A percentile compares a stretch with the other conserved stretches of the same genome.
Conservation (phyloP, 2,329 filamentous ascomycete genomes). For the Stenocarpella maydis region DNA sequence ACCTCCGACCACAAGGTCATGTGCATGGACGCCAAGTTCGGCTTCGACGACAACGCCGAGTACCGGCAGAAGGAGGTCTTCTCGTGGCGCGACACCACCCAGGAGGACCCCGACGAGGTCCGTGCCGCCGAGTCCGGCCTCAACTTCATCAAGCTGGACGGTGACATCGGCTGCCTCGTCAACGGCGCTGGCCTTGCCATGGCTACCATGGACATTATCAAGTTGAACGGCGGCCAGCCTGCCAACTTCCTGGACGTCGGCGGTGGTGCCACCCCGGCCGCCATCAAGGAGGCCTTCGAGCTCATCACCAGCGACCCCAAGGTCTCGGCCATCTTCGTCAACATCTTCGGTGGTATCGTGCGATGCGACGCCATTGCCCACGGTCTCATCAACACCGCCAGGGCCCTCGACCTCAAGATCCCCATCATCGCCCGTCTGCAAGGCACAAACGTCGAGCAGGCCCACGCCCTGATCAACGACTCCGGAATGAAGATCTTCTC, state of each 20-base stretch:
- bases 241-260: slow-evolving; percentile 99
- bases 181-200: slow-evolving; percentile 99
- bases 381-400: slow-evolving; percentile 92
- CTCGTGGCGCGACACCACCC: slow-evolving; percentile 88
- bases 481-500: slow-evolving; percentile 99
- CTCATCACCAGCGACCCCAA: slow-evolving; percentile 98
- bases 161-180: slow-evolving; percentile 98
- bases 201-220: slow-evolving; percentile 99
- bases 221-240: slow-evolving; percentile 94
- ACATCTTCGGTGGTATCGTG: slow-evolving; percentile 99
- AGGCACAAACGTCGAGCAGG: slow-evolving; percentile 97
- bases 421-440: slow-evolving; percentile 97
- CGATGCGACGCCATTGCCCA: slow-evolving; percentile 97
- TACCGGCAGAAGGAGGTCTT: slow-evolving; percentile 98
- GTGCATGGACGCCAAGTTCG: slow-evolving; percentile 99
- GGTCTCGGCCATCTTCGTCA: slow-evolving; percentile 98
- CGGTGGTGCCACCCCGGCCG: slow-evolving; percentile 94
- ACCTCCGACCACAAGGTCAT: slow-evolving; percentile 98
- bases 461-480: slow-evolving; percentile 93
- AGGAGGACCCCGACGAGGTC: slow-evolving; percentile 98
- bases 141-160: slow-evolving; percentile 99
- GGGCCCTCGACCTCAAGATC: slow-evolving; percentile 94
- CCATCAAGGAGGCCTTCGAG: slow-evolving; percentile 97
- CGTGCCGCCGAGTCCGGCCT: slow-evolving; percentile 93
- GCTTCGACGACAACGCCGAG: slow-evolving; percentile 98